phyloP scores from a whole-genome alignment of 768 basidiomycete genomes.

The Dacryopinax primogenitus region DNA sequence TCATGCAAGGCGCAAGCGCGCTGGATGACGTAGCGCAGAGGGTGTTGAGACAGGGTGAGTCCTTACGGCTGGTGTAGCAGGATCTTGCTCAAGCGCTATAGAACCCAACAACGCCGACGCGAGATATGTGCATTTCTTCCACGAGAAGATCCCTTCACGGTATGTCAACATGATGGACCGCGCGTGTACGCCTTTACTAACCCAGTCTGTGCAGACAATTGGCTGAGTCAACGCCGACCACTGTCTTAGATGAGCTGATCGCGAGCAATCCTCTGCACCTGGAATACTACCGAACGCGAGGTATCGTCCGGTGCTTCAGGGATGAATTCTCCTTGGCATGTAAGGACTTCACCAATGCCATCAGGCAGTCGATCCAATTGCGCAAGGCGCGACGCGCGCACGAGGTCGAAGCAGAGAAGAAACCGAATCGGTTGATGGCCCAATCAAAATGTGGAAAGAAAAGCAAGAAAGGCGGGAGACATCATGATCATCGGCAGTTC shows the following conservation, averaged over 20 bases:
- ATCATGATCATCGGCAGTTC: conserved; percentile 27
- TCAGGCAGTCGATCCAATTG: conserved; percentile 59
- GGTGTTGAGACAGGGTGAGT: conserved; percentile 57
- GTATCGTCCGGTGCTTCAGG: conserved; percentile 78
- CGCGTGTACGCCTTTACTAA: too few relatives aligned
- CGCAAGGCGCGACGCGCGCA: conserved; percentile 55
- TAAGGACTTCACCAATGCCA: conserved; percentile 68
- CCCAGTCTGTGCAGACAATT: too few relatives aligned
- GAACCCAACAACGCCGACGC: conserved; percentile 70
- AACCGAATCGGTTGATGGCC: conserved; percentile 30
- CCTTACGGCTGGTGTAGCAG: neutral
- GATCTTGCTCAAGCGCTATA: conserved; percentile 21
- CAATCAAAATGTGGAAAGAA: conserved; percentile 43
- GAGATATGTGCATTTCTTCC: conserved; percentile 84
- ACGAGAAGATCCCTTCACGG: conserved; percentile 90
- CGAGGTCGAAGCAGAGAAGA: conserved; percentile 24
- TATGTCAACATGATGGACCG: conserved; percentile 31
- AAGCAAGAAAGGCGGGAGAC: conserved; percentile 35
- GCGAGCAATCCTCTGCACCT: conserved; percentile 57
- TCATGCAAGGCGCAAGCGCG: conserved; percentile 88
- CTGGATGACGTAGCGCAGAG: conserved; percentile 87
- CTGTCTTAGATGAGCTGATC: conserved; percentile 69
- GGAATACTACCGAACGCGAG: conserved; percentile 79
- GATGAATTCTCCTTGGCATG: conserved; percentile 65
- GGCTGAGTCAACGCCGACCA: conserved; percentile 68